Percentiles rank a stretch among this genome's conserved stretches.
Conservation (phyloP, 495 filamentous ascomycete genomes). For the Penicillium nucicola region DNA sequence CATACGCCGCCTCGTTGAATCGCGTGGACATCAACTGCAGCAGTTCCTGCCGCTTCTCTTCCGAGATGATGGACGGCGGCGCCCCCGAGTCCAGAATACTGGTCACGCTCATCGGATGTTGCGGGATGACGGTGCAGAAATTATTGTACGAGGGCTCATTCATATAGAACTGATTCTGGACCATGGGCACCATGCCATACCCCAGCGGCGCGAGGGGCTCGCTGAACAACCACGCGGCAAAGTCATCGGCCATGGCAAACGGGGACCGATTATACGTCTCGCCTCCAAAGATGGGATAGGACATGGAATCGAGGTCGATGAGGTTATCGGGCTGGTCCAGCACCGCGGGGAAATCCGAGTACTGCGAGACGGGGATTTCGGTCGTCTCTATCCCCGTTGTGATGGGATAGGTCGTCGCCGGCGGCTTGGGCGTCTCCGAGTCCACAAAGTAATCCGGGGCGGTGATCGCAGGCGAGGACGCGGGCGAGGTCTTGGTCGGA, state of each 20-base stretch:
- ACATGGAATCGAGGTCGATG: slow-evolving; percentile 59
- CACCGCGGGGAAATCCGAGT: slow-evolving; percentile 22
- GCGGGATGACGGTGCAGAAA: slow-evolving; percentile 39
- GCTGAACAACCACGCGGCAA: slow-evolving; percentile 88
- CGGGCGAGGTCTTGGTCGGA: slow-evolving; percentile 14
- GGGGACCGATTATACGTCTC: slow-evolving; percentile 83
- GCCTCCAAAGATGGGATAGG: slow-evolving; percentile 78
- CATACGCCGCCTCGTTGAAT: slow-evolving; percentile 78
- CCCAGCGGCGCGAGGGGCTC: slow-evolving; percentile 46
- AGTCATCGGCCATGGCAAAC: slow-evolving; percentile 86
- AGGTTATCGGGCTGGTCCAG: slow-evolving; percentile 18
- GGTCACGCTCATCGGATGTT: slow-evolving; percentile 86
- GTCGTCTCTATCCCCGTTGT: slow-evolving; percentile 25
- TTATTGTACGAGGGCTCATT: slow-evolving; percentile 39
- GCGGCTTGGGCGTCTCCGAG: slow-evolving; percentile 10
- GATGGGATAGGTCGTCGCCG: slow-evolving; percentile 23
- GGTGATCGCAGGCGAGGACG: slow-evolving; percentile 21
- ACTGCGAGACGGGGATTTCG: slow-evolving; percentile 20
- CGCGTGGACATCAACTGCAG: slow-evolving; percentile 80
- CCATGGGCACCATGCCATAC: slow-evolving; percentile 37
- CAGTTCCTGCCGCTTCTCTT: slow-evolving; percentile 80
- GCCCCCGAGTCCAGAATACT: slow-evolving; percentile 82
- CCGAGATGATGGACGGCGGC: slow-evolving; percentile 76
- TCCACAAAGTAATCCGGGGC: slow-evolving; percentile 17
- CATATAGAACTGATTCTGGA: slow-evolving; percentile 38